A percentile compares a stretch with the other conserved stretches of the same genome.
These are phyloP conservation scores for Penicillium antarcticum DNA, from an alignment of 495 filamentous ascomycete species.

Conservation along the genomic window DNA sequence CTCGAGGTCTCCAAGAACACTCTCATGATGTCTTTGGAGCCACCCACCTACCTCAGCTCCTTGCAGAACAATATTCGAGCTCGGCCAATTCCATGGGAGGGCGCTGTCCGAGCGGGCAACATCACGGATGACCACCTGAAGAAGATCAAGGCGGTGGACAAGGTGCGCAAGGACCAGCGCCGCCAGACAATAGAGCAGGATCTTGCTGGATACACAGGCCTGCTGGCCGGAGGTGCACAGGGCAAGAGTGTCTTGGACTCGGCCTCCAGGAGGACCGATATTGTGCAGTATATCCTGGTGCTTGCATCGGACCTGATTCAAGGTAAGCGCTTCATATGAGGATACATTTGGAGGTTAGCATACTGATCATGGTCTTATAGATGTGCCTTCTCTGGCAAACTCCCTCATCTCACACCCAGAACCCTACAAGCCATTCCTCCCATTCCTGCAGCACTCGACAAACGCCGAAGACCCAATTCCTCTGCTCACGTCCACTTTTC, in stretches of 20 bases:
- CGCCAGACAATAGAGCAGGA: conserved; percentile 77
- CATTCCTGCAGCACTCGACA: conserved; percentile 74
- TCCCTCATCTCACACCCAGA: conserved; percentile 70
- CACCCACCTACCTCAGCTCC: conserved; percentile 83
- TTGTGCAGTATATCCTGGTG: conserved; percentile 92
- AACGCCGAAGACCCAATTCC: conserved; percentile 84
- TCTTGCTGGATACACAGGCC: conserved; percentile 67
- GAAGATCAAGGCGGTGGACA: conserved; percentile 97
- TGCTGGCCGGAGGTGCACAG: conserved; percentile 73
- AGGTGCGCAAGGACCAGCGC: conserved; percentile 86
- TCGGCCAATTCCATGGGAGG: conserved; percentile 96
- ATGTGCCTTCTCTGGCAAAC: conserved; percentile 70
- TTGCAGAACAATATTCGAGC: conserved; percentile 93
- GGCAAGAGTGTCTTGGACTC: conserved; percentile 77
- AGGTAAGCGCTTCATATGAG: conserved; percentile 45
- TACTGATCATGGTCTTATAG: conserved; percentile 40
- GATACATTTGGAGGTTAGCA: background rate
- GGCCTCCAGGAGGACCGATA: conserved; percentile 75
- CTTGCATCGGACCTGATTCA: conserved; percentile 84
- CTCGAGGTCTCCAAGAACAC: conserved; percentile 15
- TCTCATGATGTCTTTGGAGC: conserved; percentile 74
- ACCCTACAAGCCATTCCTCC: conserved; percentile 82
- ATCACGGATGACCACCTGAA: conserved; percentile 92
- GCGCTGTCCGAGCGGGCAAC: conserved; percentile 87
- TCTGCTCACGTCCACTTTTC: conserved; percentile 82